Conservation (phyloP, 371 early-diverging fungal genomes). For the Rhizopus delemar region DNA sequence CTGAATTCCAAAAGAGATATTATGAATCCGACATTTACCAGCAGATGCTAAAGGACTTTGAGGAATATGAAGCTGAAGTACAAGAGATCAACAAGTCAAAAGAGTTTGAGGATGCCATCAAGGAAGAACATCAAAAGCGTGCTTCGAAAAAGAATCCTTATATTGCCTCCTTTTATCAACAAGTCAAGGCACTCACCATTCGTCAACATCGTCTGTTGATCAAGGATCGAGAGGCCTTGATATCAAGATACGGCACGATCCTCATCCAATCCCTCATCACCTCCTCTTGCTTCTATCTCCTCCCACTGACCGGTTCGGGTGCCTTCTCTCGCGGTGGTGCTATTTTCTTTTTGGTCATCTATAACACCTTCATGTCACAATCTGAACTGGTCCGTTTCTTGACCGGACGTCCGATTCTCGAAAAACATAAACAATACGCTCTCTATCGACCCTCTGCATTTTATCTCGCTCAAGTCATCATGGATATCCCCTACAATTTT, state of each 20-base stretch:
- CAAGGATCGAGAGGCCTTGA: slow-evolving; percentile 51
- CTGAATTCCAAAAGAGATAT: slow-evolving; percentile 52
- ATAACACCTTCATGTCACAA: slow-evolving; percentile 56
- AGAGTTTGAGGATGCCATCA: slow-evolving; percentile 54
- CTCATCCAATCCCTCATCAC: slow-evolving; percentile 68
- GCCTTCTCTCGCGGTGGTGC: slow-evolving; percentile 76
- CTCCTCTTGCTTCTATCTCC: slow-evolving; percentile 65
- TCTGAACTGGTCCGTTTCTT: slow-evolving; percentile 53
- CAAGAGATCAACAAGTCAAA: slow-evolving; percentile 33
- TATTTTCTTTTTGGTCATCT: slow-evolving; percentile 57
- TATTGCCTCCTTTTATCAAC: slow-evolving; percentile 63
- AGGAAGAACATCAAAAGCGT: slow-evolving; percentile 58
- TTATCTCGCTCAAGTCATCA: slow-evolving; percentile 58
- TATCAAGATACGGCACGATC: slow-evolving; percentile 60
- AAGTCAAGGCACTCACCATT: slow-evolving; percentile 58
- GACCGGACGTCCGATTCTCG: slow-evolving; percentile 60
- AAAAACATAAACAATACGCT: slow-evolving; percentile 70
- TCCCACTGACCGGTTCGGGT: slow-evolving; percentile 55
- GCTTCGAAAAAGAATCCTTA: slow-evolving; percentile 56
- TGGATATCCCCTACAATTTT: slow-evolving; percentile 40
- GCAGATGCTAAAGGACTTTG: slow-evolving; percentile 35
- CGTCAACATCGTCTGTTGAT: slow-evolving; percentile 63
- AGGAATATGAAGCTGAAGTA: slow-evolving; percentile 40
- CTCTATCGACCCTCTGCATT: slow-evolving; percentile 66
- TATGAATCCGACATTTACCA: slow-evolving; percentile 40